Evolutionary conservation across 2,329 filamentous ascomycete genomes (phyloP).

Genomic region (Aureobasidium sp.): DNA sequence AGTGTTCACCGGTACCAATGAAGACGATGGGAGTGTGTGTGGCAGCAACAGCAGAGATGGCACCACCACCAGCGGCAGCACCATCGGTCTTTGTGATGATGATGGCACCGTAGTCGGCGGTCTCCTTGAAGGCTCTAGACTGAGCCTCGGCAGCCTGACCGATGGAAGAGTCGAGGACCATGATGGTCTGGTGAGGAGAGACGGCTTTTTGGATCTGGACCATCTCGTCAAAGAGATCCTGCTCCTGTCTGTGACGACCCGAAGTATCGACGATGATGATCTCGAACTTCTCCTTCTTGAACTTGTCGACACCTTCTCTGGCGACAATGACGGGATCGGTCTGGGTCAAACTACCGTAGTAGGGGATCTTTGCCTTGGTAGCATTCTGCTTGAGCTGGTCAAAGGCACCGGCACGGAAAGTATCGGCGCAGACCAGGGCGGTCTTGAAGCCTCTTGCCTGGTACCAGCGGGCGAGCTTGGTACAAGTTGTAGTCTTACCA

Average conservation of each 20-base stretch:
- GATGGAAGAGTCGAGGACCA: slow-evolving; percentile 94
- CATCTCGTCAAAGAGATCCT: slow-evolving; percentile 95
- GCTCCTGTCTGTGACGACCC: slow-evolving; percentile 88
- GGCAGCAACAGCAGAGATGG: slow-evolving; percentile 92
- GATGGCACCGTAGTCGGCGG: slow-evolving; percentile 93
- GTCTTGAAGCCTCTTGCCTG: slow-evolving; percentile 86
- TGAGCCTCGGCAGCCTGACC: slow-evolving; percentile 93
- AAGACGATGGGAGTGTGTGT: slow-evolving; percentile 97
- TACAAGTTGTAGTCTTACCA: slow-evolving; percentile 97
- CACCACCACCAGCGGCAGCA: slow-evolving; percentile 88
- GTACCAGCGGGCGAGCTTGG: slow-evolving; percentile 91
- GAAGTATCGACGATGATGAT: slow-evolving; percentile 98
- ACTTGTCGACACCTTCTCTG: slow-evolving; percentile 92
- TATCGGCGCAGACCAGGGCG: slow-evolving; percentile 93
- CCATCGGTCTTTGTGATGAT: slow-evolving; percentile 99
- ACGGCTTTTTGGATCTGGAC: slow-evolving; percentile 89
- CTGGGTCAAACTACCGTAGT: slow-evolving; percentile 93
- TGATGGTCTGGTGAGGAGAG: slow-evolving; percentile 89
- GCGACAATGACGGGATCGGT: slow-evolving; percentile 92
- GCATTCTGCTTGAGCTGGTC: slow-evolving; percentile 99
- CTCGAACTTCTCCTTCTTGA: slow-evolving; percentile 97
- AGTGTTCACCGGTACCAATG: slow-evolving; percentile 94
- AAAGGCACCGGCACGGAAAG: slow-evolving; percentile 95
- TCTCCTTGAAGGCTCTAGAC: slow-evolving; percentile 93
- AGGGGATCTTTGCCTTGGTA: slow-evolving; percentile 97